Conservation (phyloP, 2,329 filamentous ascomycete genomes). For the Fusarium agapanthi region DNA sequence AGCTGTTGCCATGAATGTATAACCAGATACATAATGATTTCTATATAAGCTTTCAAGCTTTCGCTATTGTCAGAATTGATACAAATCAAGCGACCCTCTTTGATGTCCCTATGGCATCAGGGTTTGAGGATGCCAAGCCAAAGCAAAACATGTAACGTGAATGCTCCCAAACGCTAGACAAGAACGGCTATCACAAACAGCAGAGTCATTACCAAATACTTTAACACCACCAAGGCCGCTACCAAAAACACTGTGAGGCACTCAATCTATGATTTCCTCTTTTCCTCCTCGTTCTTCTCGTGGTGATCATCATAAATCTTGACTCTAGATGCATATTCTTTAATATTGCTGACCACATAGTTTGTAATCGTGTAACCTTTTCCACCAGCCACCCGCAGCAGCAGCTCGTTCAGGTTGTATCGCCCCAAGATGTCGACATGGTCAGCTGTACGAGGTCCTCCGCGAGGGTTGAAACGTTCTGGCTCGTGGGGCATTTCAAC, state of each 20-base stretch:
- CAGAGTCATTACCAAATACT: neutral
- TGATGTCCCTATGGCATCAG: slow-evolving; percentile 17
- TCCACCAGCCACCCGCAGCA: slow-evolving; percentile 86
- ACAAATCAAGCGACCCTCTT: neutral
- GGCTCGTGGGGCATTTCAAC: slow-evolving; percentile 98
- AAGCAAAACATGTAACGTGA: slow-evolving; percentile 25
- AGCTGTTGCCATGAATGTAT: neutral
- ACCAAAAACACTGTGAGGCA: slow-evolving; percentile 7
- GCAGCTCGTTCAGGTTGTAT: slow-evolving; percentile 87
- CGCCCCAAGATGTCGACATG: slow-evolving; percentile 96
- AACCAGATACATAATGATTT: neutral
- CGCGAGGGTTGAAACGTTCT: slow-evolving; percentile 86
- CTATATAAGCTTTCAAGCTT: neutral
- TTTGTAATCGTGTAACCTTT: slow-evolving; percentile 82
- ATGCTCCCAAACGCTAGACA: slow-evolving; percentile 39
- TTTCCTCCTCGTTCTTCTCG: slow-evolving; percentile 59
- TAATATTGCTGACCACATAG: slow-evolving; percentile 81
- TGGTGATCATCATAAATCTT: slow-evolving; percentile 77
- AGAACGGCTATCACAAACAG: slow-evolving; percentile 3
- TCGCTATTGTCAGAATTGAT: neutral
- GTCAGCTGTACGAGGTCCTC: slow-evolving; percentile 77
- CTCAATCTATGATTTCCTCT: slow-evolving; percentile 28
- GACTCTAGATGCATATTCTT: slow-evolving; percentile 82
- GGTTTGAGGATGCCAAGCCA: neutral
- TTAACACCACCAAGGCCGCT: neutral